Evolutionary conservation across 75 land plant species (phyloP).

Genomic region (Cryptomeria japonica): DNA sequence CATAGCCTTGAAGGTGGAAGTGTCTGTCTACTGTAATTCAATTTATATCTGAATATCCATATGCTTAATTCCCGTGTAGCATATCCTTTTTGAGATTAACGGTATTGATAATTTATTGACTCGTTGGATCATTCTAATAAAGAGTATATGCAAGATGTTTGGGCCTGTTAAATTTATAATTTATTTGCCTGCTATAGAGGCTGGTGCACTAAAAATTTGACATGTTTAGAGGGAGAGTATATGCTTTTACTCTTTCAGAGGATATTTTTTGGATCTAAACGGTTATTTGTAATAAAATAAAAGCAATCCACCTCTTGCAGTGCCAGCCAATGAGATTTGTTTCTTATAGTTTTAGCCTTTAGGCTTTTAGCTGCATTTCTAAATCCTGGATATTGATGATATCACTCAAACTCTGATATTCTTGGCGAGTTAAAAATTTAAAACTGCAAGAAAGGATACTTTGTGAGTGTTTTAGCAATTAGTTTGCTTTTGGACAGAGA

Average conservation of each 20-base stretch:
- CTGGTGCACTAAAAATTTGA: background rate
- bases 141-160: slow-evolving; percentile 3
- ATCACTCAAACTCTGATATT: background rate
- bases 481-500: background rate
- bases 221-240: background rate
- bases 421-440: background rate
- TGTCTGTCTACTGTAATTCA: background rate
- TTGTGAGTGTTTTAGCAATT: background rate
- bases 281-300: slow-evolving; percentile 2
- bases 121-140: slow-evolving; percentile 4
- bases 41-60: background rate
- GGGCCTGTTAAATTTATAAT: background rate
- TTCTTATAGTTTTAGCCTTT: background rate
- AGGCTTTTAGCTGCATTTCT: background rate
- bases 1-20: slow-evolving; percentile 2
- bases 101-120: slow-evolving; percentile 2
- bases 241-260: background rate
- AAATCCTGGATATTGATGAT: slow-evolving; percentile 2
- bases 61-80: slow-evolving; percentile 7
- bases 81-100: slow-evolving; percentile 7
- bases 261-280: slow-evolving; percentile 5
- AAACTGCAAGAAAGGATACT: background rate
- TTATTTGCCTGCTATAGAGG: slow-evolving; percentile 7
- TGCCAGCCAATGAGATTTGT: background rate
- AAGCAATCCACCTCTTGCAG: background rate